Base-by-base conservation (phyloP, 78 protist genomes). In the Guillardia theta region DNA sequence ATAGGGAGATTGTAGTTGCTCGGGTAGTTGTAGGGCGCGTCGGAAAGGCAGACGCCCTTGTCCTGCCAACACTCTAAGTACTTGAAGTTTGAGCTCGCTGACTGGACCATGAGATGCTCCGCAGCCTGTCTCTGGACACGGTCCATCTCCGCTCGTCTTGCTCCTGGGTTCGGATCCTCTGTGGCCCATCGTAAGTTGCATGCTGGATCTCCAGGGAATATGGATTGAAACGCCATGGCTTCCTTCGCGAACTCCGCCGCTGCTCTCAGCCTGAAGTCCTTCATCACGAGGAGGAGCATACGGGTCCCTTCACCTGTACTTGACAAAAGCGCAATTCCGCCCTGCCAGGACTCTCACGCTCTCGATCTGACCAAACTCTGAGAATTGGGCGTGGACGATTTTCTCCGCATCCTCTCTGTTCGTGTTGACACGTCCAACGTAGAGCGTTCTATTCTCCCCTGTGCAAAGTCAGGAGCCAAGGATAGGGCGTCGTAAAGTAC, bases 101-200 rank as follows among this genome's bases (percentile, higher is more conserved):
- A 15, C 15, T 50, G 70, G 27, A 58, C 70, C 70, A 27, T 8
- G 70, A 58, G 70, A 30, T 58, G 70, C 3, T 24, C 70, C 3
- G 2, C 6, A 30, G 70, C 70, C 70, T 58, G 70, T 30, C 27
- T 58, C 70, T 58, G 21, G 27, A 58, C 70, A 6, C 70, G 30
- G 10, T 10, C 58, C 58, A 50, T 15, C 58, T 19, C 58, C 10
- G 30, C 58, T 50, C 30, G 58, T 64, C 37, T 6, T 21, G 46
- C 88, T 18, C 50, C 90, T 1, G 90, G 90, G 53, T 80, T 80
- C 22, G 90, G 90, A 8, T 80, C 90, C 46, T 80, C 90, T 30
- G 46, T 80, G 50, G 90, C 90, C 90, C 90, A 80, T 33, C 90
- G 46, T 0, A 80, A 37, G 50, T 80, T 80, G 30, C 41, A 37